Conservation (phyloP, 352 stramenopile species). For the Aphanomyces invadans region DNA sequence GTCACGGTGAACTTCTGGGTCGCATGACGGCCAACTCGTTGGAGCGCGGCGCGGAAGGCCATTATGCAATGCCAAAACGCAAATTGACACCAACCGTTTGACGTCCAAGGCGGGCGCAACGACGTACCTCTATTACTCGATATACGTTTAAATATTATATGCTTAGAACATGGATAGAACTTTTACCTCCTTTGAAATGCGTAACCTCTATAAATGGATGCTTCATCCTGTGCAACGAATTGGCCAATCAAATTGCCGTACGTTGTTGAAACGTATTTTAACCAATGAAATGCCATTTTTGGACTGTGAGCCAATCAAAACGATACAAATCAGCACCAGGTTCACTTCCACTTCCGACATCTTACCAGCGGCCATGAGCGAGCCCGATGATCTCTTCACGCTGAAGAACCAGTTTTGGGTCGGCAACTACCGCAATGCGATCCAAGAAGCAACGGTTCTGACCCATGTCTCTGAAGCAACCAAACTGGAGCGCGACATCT, state of each 20-base stretch:
- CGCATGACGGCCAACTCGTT: neutral
- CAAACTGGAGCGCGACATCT: slow-evolving; percentile 91
- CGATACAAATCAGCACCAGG: neutral
- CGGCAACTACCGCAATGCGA: slow-evolving; percentile 92
- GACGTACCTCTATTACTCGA: neutral
- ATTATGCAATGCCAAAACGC: neutral
- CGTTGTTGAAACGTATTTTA: neutral
- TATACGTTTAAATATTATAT: neutral
- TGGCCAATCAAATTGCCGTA: slow-evolving; percentile 3
- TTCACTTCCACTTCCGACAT: neutral
- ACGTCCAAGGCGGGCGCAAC: neutral
- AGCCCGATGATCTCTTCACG: slow-evolving; percentile 97
- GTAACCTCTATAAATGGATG: no score
- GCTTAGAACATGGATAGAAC: neutral
- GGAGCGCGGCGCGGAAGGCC: neutral
- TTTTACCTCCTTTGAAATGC: no score
- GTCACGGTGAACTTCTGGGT: slow-evolving; percentile 6
- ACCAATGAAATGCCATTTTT: neutral
- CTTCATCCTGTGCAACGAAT: no score
- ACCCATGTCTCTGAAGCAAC: slow-evolving; percentile 77
- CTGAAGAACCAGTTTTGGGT: slow-evolving; percentile 96
- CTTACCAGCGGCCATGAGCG: slow-evolving; percentile 48
- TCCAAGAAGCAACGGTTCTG: slow-evolving; percentile 87
- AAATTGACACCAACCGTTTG: slow-evolving; percentile 11
- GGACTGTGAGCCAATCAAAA: slow-evolving; percentile 6